Evolutionary conservation across 805 yeast genomes (phyloP).

Genomic region (Wickerhamomyces chaumierensis): DNA sequence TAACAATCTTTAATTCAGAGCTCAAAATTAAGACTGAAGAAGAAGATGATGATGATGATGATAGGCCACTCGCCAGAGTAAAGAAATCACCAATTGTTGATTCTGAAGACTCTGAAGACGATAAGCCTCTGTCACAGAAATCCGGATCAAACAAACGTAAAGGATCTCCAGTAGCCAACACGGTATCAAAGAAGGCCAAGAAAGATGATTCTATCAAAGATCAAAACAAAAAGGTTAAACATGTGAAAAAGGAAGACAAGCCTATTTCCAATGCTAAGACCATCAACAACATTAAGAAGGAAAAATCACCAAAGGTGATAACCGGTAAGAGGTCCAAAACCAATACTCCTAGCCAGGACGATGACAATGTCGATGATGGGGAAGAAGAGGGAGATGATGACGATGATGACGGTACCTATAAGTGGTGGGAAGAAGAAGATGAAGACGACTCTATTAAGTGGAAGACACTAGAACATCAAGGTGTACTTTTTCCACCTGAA

Average conservation of each 20-base stretch:
- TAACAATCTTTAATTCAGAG: too few relatives aligned
- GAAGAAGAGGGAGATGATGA: slow-evolving; percentile 23
- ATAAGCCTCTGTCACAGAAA: slow-evolving; percentile 5
- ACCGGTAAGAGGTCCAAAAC: slow-evolving; percentile 1
- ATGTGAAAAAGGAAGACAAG: neutral
- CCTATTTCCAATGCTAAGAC: neutral
- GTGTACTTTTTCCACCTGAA: slow-evolving; percentile 88
- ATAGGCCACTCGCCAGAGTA: slow-evolving; percentile 10
- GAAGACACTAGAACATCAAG: slow-evolving; percentile 79
- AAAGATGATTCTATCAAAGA: slow-evolving; percentile 2
- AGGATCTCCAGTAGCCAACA: slow-evolving; percentile 2
- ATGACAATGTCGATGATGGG: slow-evolving; percentile 11
- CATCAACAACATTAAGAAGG: too few relatives aligned
- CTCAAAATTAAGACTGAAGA: neutral
- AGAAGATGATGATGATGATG: slow-evolving; percentile 13
- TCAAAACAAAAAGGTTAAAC: neutral
- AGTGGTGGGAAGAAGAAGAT: slow-evolving; percentile 74
- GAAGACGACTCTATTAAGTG: slow-evolving; percentile 74
- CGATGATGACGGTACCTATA: slow-evolving; percentile 51
- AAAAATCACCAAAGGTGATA: slow-evolving; percentile 2
- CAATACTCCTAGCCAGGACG: slow-evolving; percentile 3
- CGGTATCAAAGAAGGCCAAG: slow-evolving; percentile 1
- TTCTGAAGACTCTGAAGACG: slow-evolving; percentile 18
- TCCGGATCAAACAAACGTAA: slow-evolving; percentile 6
- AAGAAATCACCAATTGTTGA: slow-evolving; percentile 11